Conservation (phyloP, 495 filamentous ascomycete species). For the Penicillium egyptiacum region DNA sequence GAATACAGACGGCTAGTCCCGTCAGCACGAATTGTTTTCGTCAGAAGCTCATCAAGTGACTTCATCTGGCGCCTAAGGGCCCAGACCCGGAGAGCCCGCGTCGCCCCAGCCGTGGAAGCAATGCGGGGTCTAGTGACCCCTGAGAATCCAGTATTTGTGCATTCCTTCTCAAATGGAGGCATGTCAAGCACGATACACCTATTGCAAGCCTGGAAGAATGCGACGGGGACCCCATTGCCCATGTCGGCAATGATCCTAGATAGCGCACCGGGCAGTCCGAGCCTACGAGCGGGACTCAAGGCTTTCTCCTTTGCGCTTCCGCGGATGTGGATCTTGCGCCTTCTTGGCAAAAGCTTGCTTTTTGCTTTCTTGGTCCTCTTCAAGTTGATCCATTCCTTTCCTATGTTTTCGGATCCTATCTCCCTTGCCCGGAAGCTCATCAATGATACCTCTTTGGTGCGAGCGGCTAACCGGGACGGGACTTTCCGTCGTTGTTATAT, state of each 20-base stretch:
- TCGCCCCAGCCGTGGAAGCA: slow-evolving; percentile 40
- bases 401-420: slow-evolving; percentile 27
- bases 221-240: slow-evolving; percentile 33
- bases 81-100: slow-evolving; percentile 27
- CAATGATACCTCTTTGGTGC: slow-evolving; percentile 33
- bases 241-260: slow-evolving; percentile 42
- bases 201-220: slow-evolving; percentile 33
- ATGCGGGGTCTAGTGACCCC: slow-evolving; percentile 26
- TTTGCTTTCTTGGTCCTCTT: slow-evolving; percentile 25
- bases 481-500: slow-evolving; percentile 40
- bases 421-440: slow-evolving; percentile 28
- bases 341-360: slow-evolving; percentile 30
- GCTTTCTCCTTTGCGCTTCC: slow-evolving; percentile 42
- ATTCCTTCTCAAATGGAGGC: slow-evolving; percentile 50
- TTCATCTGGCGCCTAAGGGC: slow-evolving; percentile 32
- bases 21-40: slow-evolving; percentile 41
- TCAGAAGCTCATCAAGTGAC: slow-evolving; percentile 39
- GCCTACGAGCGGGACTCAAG: slow-evolving; percentile 24
- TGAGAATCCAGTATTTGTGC: slow-evolving; percentile 36
- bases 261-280: slow-evolving; percentile 44
- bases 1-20: slow-evolving; percentile 40
- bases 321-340: slow-evolving; percentile 32
- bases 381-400: slow-evolving; percentile 17
- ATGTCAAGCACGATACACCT: slow-evolving; percentile 33
- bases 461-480: slow-evolving; percentile 18